Evolutionary conservation across 345 rosid genomes (phyloP).

Genomic region (Pugionium cornutum): DNA sequence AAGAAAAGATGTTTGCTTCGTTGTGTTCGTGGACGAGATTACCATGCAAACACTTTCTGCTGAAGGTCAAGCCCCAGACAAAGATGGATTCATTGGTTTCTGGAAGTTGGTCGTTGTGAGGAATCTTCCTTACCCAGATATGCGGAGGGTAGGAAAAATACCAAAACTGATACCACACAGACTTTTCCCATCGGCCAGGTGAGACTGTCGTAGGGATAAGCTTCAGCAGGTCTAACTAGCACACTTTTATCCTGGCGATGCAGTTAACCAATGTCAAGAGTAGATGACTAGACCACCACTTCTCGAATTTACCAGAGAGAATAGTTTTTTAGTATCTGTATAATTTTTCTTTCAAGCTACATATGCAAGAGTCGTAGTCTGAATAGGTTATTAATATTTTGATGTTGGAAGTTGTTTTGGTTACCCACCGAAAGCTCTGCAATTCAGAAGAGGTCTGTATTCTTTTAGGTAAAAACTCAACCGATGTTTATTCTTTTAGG

Average conservation of each 20-base stretch:
- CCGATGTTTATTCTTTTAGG: constrained; percentile 44
- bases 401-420: constrained; percentile 8
- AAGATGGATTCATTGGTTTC: constrained; percentile 81
- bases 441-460: constrained; percentile 10
- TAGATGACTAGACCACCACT: too few species aligned
- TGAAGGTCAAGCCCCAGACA: constrained; percentile 81
- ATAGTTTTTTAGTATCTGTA: neutral
- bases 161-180: constrained; percentile 90
- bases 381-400: neutral
- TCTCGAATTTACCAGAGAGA: constrained; percentile 1
- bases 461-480: neutral
- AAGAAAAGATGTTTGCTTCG: constrained; percentile 95
- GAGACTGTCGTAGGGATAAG: constrained; percentile 27
- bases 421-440: neutral
- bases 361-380: neutral
- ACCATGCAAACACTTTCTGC: constrained; percentile 71
- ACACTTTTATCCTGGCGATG: neutral
- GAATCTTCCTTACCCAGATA: constrained; percentile 83
- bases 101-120: constrained; percentile 93
- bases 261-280: neutral
- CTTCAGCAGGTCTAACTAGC: neutral
- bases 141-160: constrained; percentile 96
- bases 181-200: constrained; percentile 98
- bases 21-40: constrained; percentile 85
- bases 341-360: constrained; percentile 2